Evolutionary conservation across 768 basidiomycete species (phyloP), one percentile per base, ranked within the genome.

Genomic region (Dacryopinax primogenitus): DNA sequence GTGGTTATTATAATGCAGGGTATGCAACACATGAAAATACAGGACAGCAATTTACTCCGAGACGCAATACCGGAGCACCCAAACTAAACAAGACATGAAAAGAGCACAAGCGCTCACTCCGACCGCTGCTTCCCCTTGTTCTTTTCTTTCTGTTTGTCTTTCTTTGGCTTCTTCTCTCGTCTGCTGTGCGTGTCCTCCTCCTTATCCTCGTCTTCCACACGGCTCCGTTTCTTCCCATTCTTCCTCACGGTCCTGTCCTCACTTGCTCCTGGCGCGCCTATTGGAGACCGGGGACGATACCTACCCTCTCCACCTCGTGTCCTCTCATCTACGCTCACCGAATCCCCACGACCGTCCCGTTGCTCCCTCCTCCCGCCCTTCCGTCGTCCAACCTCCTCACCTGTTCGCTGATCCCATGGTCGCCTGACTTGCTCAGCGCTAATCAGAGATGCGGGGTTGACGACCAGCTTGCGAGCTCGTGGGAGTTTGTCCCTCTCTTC

Each of bases 131-230:
- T n/a, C n/a, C n/a, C n/a, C n/a, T n/a, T n/a, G n/a, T 58, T 30
- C 51, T 58, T 30, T 30, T 47, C n/a, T 28, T 58, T 32, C 51
- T 58, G 11, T 30, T 58, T 58, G 26, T 58, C 11, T 21, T 58
- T 58, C 51, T 58, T 58, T 30, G 12, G 51, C 51, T 58, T 58
- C 51, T 58, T 58, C 51, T 23, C 51, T 18, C 51, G 26, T 30
- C 51, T 11, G 18, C 51, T 58, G 9, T 58, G 26, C 26, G 32
- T 12, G 9, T 15, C n/a, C 7, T 7, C 32, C 3, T 13, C 51
- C 11, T 30, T n/a, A n/a, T n/a, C n/a, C n/a, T n/a, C n/a, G n/a
- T n/a, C n/a, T n/a, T n/a, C n/a, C n/a, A n/a, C n/a, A n/a, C n/a
- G n/a, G n/a, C n/a, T n/a, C n/a, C n/a, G n/a, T n/a, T n/a, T n/a